These are phyloP conservation scores for Excoecaria cochinchinensis DNA, from an alignment of 345 rosid species.

Conservation along the genomic window DNA sequence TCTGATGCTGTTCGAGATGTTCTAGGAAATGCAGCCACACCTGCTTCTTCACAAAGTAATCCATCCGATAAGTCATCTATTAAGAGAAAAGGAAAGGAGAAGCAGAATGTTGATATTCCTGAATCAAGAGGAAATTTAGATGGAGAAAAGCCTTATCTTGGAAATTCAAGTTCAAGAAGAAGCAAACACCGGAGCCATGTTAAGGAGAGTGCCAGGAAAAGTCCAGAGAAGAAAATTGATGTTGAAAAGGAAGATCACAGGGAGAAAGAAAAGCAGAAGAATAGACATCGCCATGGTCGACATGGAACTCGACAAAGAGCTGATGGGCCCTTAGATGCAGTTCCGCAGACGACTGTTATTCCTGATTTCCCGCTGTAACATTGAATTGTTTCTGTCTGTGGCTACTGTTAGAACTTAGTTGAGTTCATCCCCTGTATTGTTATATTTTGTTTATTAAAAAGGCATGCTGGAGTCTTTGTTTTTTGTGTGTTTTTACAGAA, in stretches of 20 bases:
- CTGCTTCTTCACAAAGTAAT: constrained; percentile 32
- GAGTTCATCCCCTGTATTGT: constrained; percentile 6
- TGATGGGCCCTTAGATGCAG: constrained; percentile 33
- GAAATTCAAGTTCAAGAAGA: constrained; percentile 46
- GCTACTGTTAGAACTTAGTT: not conserved
- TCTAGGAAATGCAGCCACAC: constrained; percentile 48
- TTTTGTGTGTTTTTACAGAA: not conserved
- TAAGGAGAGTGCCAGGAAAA: constrained; percentile 46
- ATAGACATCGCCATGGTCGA: constrained; percentile 46
- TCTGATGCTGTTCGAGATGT: constrained; percentile 67
- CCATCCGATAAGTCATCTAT: constrained; percentile 31
- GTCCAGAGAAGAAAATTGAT: constrained; percentile 35
- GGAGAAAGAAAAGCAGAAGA: constrained; percentile 47
- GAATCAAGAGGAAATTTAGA: constrained; percentile 38
- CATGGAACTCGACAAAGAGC: constrained; percentile 53
- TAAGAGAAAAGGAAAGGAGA: constrained; percentile 66
- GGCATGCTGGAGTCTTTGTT: constrained; percentile 5
- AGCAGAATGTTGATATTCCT: constrained; percentile 32
- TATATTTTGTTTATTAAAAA: not conserved
- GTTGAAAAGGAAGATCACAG: constrained; percentile 37
- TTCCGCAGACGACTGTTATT: constrained; percentile 41
- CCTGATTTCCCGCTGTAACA: constrained; percentile 80
- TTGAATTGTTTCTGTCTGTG: not conserved
- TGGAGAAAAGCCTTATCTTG: constrained; percentile 29
- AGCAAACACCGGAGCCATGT: constrained; percentile 50